A percentile compares a stretch with the other conserved stretches of the same genome.
These are phyloP conservation scores for Elsinoe perseae DNA, from an alignment of 2,329 filamentous ascomycete genomes.

Conservation along the genomic window DNA sequence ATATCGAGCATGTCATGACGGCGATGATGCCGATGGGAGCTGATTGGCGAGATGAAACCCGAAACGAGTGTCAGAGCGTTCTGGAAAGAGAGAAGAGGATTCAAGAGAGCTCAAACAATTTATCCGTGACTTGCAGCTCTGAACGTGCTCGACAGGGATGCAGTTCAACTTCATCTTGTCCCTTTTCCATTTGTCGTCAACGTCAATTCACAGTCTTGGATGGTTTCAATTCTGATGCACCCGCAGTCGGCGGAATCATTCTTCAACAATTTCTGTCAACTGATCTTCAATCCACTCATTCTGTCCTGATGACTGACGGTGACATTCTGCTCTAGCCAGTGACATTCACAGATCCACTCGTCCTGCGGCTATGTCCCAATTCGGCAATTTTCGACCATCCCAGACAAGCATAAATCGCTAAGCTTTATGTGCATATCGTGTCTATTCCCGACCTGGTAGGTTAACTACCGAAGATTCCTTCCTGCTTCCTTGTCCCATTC, in stretches of 20 bases:
- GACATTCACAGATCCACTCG: background rate
- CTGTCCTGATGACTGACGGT: background rate
- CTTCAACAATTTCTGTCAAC: background rate
- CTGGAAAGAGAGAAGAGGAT: background rate
- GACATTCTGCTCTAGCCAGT: background rate
- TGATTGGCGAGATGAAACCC: constrained; percentile 7
- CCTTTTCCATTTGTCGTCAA: background rate
- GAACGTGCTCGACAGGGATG: background rate
- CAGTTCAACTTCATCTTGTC: background rate
- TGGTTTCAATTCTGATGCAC: background rate
- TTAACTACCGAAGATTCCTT: background rate
- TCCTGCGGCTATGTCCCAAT: background rate
- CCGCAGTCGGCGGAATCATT: background rate
- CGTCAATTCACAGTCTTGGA: background rate
- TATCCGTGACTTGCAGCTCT: background rate
- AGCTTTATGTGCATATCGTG: background rate
- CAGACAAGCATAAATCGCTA: background rate
- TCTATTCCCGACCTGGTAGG: background rate
- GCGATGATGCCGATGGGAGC: constrained; percentile 1
- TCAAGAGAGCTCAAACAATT: background rate
- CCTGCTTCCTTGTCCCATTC: background rate
- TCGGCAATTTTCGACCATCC: constrained; percentile 9
- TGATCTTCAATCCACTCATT: background rate
- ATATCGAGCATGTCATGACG: constrained; percentile 13
- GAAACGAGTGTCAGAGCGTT: background rate